These are phyloP conservation scores for Paxillus involutus DNA, from an alignment of 768 basidiomycete genomes.

Conservation along the genomic window DNA sequence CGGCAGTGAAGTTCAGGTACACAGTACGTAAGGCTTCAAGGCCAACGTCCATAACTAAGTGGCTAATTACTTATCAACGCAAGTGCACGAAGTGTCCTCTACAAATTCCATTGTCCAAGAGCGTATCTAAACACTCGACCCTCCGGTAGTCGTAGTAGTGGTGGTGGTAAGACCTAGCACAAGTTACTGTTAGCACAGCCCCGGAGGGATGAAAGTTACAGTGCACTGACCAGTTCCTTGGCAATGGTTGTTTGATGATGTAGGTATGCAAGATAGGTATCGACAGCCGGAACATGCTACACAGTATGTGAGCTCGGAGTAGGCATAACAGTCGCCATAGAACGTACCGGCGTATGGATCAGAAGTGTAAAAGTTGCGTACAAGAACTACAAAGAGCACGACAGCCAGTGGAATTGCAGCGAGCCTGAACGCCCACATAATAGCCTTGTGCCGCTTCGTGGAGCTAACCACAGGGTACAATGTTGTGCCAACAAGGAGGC, in stretches of 20 bases:
- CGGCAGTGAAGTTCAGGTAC: too few relatives aligned
- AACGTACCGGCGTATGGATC: slow-evolving; percentile 78
- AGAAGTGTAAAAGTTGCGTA: slow-evolving; percentile 86
- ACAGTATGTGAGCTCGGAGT: not conserved
- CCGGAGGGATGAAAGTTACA: not conserved
- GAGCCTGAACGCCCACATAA: slow-evolving; percentile 74
- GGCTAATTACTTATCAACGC: not conserved
- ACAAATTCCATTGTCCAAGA: not conserved
- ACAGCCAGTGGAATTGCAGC: slow-evolving; percentile 74
- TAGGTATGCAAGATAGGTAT: slow-evolving; percentile 89
- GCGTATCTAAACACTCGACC: slow-evolving; percentile 25
- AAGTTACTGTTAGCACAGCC: slow-evolving; percentile 1
- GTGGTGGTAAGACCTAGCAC: slow-evolving; percentile 29
- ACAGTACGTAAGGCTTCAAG: too few relatives aligned
- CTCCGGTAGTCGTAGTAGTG: slow-evolving; percentile 27
- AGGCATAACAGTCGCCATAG: not conserved
- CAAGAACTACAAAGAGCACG: slow-evolving; percentile 79
- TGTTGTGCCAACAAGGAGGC: slow-evolving; percentile 76
- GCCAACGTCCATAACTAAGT: not conserved
- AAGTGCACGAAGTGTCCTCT: not conserved
- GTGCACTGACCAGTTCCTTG: slow-evolving; percentile 39
- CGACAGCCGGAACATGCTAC: slow-evolving; percentile 85
- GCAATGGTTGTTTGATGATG: slow-evolving; percentile 67
- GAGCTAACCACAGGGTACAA: slow-evolving; percentile 89
- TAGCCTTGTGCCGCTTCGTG: slow-evolving; percentile 66